Evolutionary conservation across 768 basidiomycete genomes (phyloP).

Genomic region (Calocybe indica): DNA sequence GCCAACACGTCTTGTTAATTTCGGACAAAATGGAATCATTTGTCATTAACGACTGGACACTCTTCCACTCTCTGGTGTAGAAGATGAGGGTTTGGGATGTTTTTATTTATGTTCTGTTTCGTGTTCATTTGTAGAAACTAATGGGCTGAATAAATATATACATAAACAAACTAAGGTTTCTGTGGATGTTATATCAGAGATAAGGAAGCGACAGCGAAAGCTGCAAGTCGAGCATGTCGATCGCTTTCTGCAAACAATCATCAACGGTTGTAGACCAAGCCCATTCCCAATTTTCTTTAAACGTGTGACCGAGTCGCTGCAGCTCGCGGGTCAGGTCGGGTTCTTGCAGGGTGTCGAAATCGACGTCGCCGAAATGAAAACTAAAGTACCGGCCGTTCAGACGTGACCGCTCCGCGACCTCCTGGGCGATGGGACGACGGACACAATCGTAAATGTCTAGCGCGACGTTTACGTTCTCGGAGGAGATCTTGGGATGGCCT

Average conservation of each 20-base stretch:
- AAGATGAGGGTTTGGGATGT: too few relatives aligned
- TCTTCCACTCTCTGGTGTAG: too few relatives aligned
- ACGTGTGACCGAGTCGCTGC: slow-evolving; percentile 27
- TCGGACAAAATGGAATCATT: too few relatives aligned
- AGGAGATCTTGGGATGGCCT: slow-evolving; percentile 32
- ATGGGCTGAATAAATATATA: too few relatives aligned
- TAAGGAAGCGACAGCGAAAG: neutral
- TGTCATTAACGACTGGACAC: too few relatives aligned
- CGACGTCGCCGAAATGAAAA: slow-evolving; percentile 23
- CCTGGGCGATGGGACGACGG: slow-evolving; percentile 36
- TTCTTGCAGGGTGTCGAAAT: slow-evolving; percentile 20
- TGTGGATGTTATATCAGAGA: too few relatives aligned
- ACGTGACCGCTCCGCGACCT: slow-evolving; percentile 29
- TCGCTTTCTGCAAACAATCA: slow-evolving; percentile 30
- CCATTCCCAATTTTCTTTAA: slow-evolving; percentile 57
- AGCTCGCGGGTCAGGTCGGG: slow-evolving; percentile 25
- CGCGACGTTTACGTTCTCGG: slow-evolving; percentile 29
- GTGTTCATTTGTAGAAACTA: too few relatives aligned
- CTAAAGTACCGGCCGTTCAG: slow-evolving; percentile 35
- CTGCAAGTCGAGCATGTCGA: slow-evolving; percentile 14
- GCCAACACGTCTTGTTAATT: too few relatives aligned
- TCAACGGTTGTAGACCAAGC: slow-evolving; percentile 43
- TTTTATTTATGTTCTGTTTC: too few relatives aligned
- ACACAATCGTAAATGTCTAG: slow-evolving; percentile 41
- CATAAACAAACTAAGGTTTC: too few relatives aligned